Evolutionary conservation across 768 basidiomycete species (phyloP), one percentile per base, ranked within the genome.

Genomic region (Boletus reticuloceps): DNA sequence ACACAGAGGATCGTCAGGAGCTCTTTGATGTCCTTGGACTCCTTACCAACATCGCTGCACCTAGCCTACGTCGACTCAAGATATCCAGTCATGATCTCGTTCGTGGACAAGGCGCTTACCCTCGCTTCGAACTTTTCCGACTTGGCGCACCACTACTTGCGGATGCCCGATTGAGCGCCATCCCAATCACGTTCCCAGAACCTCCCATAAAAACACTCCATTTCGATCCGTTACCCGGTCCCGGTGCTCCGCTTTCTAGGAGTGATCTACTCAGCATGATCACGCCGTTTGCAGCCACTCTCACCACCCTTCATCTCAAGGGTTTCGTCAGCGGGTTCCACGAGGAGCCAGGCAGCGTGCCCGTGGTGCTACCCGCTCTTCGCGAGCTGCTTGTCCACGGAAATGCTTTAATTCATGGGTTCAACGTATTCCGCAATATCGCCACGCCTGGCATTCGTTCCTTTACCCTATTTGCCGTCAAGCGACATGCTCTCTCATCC

Each of bases 381-480:
- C 60, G 50, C 43, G 70, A 70, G 55, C 54, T 70, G 37, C 56
- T 69, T 20, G 58, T 70, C 27, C 65, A 70, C 57, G 69, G 69
- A 56, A 63, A 69, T 65, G 64, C 69, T 4, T 39, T 72, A 50
- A 60, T 59, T 54, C 69, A 72, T 52, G 69, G 69, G 9, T 70
- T 72, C 55, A 69, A 69, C 52, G 64, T 70, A 52, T 70, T 70
- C 60, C 69, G 69, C 57, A 70, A 69, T 55, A 71, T 70, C 55
- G 70, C 70, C 60, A 65, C 70, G 1, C 69, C 69, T 5, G 57
- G 44, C 7, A 62, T 70, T 42, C 64, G 60, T 31, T 61, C 62
- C 13, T 57, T 70, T 29, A 63, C 63, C 7, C 49, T 70, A 46
- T 55, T 55, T 60, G 60, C 56, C 49, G 64, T 70, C 53, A 69